These are phyloP conservation scores for Austroboletus eburneus DNA, from an alignment of 768 basidiomycete species.

Conservation along the genomic window DNA sequence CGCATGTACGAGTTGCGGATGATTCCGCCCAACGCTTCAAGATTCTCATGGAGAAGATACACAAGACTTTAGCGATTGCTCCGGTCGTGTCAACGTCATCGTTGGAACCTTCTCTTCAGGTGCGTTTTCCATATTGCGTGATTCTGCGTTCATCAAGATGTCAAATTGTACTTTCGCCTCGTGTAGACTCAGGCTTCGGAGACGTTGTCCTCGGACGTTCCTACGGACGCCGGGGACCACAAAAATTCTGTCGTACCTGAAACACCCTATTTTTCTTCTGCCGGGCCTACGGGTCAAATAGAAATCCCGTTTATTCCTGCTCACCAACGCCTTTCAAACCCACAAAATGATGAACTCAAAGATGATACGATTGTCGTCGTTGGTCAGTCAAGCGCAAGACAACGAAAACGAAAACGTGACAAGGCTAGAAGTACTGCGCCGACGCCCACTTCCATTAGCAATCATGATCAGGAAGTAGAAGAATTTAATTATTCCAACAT, in stretches of 20 bases:
- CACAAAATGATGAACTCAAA: conserved; percentile 19
- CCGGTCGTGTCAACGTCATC: conserved; percentile 44
- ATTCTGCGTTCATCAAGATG: not conserved
- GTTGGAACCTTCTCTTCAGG: conserved; percentile 6
- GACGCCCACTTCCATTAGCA: not conserved
- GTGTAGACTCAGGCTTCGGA: conserved; percentile 8
- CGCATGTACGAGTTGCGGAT: conserved; percentile 2
- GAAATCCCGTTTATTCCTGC: conserved; percentile 81
- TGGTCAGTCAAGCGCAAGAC: conserved; percentile 60
- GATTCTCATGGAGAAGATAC: conserved; percentile 61
- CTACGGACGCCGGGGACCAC: conserved; percentile 1
- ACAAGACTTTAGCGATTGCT: conserved; percentile 57
- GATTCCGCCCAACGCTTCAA: conserved; percentile 36
- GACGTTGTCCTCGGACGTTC: not conserved
- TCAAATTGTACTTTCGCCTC: not conserved
- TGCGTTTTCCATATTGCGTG: conserved; percentile 6
- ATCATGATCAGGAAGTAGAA: conserved; percentile 29
- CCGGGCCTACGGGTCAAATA: conserved; percentile 43
- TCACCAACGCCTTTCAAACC: conserved; percentile 40
- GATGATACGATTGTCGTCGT: conserved; percentile 73
- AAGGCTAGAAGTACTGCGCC: conserved; percentile 9
- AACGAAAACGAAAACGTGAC: conserved; percentile 50
- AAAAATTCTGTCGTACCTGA: not conserved
- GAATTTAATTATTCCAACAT: conserved; percentile 67
- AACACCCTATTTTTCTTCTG: conserved; percentile 16